Conservation (phyloP, 768 basidiomycete genomes). For the Lentinula lateritia region DNA sequence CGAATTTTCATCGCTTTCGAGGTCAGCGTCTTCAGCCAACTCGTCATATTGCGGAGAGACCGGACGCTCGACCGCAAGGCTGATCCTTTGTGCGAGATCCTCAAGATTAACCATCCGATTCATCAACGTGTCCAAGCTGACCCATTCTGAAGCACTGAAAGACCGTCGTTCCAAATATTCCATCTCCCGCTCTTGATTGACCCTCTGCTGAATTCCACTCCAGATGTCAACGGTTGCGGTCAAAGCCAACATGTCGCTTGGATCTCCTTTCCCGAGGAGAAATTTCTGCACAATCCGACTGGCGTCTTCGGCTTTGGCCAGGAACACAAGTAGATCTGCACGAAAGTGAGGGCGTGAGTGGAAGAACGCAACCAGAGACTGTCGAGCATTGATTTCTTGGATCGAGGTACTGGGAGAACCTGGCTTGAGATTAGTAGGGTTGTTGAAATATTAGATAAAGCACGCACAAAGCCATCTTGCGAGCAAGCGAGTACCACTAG, state of each 20-base stretch:
- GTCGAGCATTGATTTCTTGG: slow-evolving; percentile 64
- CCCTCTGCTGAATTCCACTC: slow-evolving; percentile 42
- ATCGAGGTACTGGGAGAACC: slow-evolving; percentile 82
- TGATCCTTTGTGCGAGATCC: slow-evolving; percentile 52
- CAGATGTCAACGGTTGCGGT: slow-evolving; percentile 58
- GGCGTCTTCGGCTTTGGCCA: slow-evolving; percentile 63
- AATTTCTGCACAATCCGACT: slow-evolving; percentile 77
- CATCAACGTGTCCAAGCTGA: slow-evolving; percentile 46
- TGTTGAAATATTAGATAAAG: slow-evolving; percentile 29
- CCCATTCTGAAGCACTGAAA: slow-evolving; percentile 42
- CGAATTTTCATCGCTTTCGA: slow-evolving; percentile 14
- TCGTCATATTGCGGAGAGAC: background rate
- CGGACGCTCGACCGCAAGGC: slow-evolving; percentile 30
- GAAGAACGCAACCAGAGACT: slow-evolving; percentile 75
- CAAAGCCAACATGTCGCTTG: slow-evolving; percentile 61
- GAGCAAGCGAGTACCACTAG: slow-evolving; percentile 70
- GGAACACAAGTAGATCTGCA: slow-evolving; percentile 49
- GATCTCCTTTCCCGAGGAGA: slow-evolving; percentile 59
- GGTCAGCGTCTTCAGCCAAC: slow-evolving; percentile 12
- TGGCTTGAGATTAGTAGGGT: slow-evolving; percentile 20
- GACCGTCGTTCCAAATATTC: slow-evolving; percentile 31
- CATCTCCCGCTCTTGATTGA: slow-evolving; percentile 52
- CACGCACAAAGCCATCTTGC: slow-evolving; percentile 71
- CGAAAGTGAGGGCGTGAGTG: slow-evolving; percentile 54
- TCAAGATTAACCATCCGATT: slow-evolving; percentile 45